Conservation (phyloP, 1,139 yeast genomes). For the Magnusiomyces tetraspermus region DNA sequence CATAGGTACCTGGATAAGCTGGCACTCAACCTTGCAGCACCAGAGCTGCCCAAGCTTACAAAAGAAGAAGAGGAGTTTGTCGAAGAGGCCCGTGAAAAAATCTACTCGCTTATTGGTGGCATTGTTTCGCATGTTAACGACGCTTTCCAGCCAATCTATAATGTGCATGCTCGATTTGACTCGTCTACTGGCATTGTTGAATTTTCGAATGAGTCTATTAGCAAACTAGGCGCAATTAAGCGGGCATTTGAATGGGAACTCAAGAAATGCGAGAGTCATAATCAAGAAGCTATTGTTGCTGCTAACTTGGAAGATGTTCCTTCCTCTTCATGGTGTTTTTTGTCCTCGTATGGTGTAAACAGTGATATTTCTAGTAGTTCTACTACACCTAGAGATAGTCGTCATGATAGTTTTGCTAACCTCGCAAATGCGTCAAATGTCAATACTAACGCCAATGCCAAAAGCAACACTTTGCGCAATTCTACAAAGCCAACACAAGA, state of each 20-base stretch:
- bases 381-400: not conserved
- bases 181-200: slow-evolving; percentile 37
- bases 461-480: no score
- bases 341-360: not conserved
- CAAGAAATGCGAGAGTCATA: not conserved
- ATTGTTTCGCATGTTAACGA: slow-evolving; percentile 79
- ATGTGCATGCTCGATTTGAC: slow-evolving; percentile 70
- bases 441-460: no score
- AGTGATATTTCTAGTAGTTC: not conserved
- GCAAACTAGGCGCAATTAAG: slow-evolving; percentile 22
- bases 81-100: slow-evolving; percentile 51
- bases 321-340: no score
- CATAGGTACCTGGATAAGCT: no score
- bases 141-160: slow-evolving; percentile 45
- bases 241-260: slow-evolving; percentile 15
- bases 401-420: not conserved
- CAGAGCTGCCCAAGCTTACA: no score
- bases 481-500: not conserved
- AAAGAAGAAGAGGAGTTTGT: not conserved
- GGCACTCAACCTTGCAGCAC: no score
- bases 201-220: slow-evolving; percentile 20
- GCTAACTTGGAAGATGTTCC: not conserved
- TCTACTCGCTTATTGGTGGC: slow-evolving; percentile 67
- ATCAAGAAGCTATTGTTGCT: not conserved
- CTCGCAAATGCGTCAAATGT: no score